These are phyloP conservation scores for Cryptosporidium canis DNA, from an alignment of 169 alveolate genomes.

Conservation along the genomic window DNA sequence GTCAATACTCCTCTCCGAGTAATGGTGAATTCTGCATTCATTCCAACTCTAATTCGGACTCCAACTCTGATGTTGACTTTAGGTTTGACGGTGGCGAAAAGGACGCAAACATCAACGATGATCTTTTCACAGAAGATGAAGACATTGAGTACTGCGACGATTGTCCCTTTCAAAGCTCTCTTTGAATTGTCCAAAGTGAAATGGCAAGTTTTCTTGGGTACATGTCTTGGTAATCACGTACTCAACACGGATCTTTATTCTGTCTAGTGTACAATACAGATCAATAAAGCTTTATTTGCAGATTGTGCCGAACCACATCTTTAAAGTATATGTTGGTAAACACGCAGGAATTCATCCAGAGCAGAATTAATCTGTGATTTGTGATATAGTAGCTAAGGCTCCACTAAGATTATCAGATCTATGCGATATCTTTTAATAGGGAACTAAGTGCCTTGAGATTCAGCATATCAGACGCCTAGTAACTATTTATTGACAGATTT, in stretches of 20 bases:
- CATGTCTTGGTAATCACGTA: neutral
- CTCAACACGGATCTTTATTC: neutral
- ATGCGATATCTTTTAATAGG: neutral
- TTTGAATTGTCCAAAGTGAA: neutral
- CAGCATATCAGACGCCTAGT: neutral
- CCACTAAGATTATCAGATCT: neutral
- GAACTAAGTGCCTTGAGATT: neutral
- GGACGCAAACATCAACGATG: conserved; percentile 4
- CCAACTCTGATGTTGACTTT: conserved; percentile 4
- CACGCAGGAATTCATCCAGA: neutral
- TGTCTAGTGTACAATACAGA: neutral
- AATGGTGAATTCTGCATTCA: neutral
- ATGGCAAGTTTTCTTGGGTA: neutral
- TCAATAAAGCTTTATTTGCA: neutral
- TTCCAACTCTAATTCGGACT: conserved; percentile 8
- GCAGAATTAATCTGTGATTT: neutral
- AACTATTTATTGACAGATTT: neutral
- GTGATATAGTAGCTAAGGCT: neutral
- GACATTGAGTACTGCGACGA: conserved; percentile 17
- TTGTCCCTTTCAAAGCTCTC: neutral
- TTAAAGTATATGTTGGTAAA: conserved; percentile 25
- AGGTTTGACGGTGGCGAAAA: neutral
- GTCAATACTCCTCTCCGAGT: conserved; percentile 8
- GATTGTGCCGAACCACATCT: neutral
- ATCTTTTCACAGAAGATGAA: conserved; percentile 27